Percentiles rank a stretch among this genome's conserved stretches.
Conservation (phyloP, 257 asterid genomes). For the Penstemon barbatus region DNA sequence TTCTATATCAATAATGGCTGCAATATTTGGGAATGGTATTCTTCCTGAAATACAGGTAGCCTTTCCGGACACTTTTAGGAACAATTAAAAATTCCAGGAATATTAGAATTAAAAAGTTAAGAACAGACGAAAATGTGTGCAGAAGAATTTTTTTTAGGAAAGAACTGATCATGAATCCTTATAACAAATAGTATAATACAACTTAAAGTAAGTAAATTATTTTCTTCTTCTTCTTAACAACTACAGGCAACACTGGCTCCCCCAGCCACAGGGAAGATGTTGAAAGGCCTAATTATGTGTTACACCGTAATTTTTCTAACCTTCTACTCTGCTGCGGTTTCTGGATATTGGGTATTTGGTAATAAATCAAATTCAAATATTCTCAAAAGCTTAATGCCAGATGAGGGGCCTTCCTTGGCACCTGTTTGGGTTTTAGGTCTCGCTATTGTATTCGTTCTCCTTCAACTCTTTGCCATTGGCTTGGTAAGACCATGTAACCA, state of each 20-base stretch:
- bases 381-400: conserved; percentile 73
- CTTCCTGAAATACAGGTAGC: conserved; percentile 91
- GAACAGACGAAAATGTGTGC: neutral
- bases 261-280: conserved; percentile 93
- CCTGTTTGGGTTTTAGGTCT: conserved; percentile 74
- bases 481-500: conserved; percentile 47
- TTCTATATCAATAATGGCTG: conserved; percentile 91
- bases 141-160: neutral
- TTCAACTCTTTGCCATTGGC: conserved; percentile 86
- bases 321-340: conserved; percentile 84
- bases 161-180: neutral
- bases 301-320: conserved; percentile 81
- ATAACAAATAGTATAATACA: neutral
- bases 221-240: conserved; percentile 1
- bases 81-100: neutral
- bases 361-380: conserved; percentile 77
- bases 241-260: conserved; percentile 95
- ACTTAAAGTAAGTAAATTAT: neutral
- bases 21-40: conserved; percentile 92
- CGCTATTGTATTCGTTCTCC: conserved; percentile 57
- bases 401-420: conserved; percentile 72
- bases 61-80: neutral
- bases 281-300: conserved; percentile 88
- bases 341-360: conserved; percentile 94
- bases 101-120: neutral